phyloP scores from a whole-genome alignment of 2,329 filamentous ascomycete genomes.

The Purpureocillium lavendulum region DNA sequence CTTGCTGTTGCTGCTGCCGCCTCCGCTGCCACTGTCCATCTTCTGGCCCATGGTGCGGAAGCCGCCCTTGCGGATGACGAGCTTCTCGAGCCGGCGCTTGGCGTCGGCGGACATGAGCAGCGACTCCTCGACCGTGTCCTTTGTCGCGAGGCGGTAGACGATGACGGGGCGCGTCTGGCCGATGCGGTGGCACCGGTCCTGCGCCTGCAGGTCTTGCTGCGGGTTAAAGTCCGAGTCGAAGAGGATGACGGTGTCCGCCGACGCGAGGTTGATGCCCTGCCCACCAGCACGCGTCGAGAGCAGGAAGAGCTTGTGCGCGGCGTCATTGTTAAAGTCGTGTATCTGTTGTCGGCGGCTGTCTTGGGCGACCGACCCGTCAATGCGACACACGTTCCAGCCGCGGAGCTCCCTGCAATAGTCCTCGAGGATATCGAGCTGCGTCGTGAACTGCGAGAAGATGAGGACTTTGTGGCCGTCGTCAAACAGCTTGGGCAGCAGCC shows the following conservation, averaged over 20 bases:
- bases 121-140: conserved; percentile 84
- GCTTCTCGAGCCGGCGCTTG: conserved; percentile 84
- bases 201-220: conserved; percentile 92
- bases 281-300: conserved; percentile 87
- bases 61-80: conserved; percentile 90
- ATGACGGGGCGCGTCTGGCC: conserved; percentile 89
- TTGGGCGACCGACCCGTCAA: conserved; percentile 82
- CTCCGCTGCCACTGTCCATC: no score
- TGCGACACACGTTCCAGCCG: conserved; percentile 75
- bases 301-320: conserved; percentile 67
- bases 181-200: conserved; percentile 91
- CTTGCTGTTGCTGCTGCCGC: no score
- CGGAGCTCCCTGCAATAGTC: conserved; percentile 75
- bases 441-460: conserved; percentile 96
- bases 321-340: conserved; percentile 60
- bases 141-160: conserved; percentile 87
- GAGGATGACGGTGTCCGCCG: conserved; percentile 85
- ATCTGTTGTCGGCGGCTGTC: conserved; percentile 63
- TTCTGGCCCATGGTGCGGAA: conserved; percentile 64
- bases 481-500: conserved; percentile 71
- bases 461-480: conserved; percentile 75
- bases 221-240: conserved; percentile 92
- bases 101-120: conserved; percentile 81
- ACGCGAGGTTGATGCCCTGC: conserved; percentile 88
- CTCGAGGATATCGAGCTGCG: conserved; percentile 81